phyloP scores from a whole-genome alignment of 345 rosid genomes.

The Eucalyptus polybractea region DNA sequence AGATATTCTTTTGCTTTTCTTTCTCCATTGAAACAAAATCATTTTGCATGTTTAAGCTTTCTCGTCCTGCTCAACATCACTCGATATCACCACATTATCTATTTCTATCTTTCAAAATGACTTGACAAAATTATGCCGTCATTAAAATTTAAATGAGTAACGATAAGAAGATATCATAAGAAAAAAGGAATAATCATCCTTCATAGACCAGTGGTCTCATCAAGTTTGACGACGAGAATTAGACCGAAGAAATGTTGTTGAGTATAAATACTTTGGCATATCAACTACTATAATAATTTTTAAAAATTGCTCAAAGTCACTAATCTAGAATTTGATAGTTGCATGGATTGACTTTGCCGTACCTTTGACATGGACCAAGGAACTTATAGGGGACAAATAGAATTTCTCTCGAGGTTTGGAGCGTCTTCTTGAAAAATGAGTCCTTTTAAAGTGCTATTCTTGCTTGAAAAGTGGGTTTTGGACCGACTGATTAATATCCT shows the following conservation, averaged over 20 bases:
- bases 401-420: neutral
- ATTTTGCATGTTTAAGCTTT: neutral
- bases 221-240: neutral
- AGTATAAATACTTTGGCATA: neutral
- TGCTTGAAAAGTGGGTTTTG: neutral
- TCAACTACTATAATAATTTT: neutral
- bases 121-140: neutral
- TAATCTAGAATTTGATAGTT: neutral
- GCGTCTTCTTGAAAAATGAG: neutral
- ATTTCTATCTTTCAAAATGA: neutral
- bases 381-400: neutral
- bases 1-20: too few species aligned
- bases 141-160: neutral
- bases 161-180: neutral
- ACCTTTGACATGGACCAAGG: neutral
- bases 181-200: neutral
- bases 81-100: rapidly evolving
- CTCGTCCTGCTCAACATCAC: neutral
- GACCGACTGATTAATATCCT: neutral
- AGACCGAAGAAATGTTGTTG: neutral
- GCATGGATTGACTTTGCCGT: neutral
- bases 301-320: neutral
- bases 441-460: neutral
- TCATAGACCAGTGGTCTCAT: neutral
- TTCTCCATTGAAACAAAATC: neutral